Evolutionary conservation across 2,329 filamentous ascomycete species (phyloP).

Genomic region (Calonectria henricotiae): DNA sequence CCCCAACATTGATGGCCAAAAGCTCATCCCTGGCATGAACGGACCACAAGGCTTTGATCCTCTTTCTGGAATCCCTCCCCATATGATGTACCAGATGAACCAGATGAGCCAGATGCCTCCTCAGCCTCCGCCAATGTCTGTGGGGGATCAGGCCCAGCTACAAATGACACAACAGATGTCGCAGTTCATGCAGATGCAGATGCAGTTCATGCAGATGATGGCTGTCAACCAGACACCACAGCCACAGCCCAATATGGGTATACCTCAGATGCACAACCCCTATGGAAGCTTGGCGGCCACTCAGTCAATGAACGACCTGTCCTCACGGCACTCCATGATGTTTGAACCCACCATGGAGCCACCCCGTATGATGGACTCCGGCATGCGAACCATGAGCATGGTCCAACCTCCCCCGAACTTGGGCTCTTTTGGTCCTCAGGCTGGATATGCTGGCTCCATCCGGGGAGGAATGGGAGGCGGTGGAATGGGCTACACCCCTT

Average conservation of each 20-base stretch:
- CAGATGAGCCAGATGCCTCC: conserved; percentile 58
- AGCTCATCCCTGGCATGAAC: conserved; percentile 57
- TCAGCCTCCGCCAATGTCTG: conserved; percentile 64
- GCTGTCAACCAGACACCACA: conserved; percentile 55
- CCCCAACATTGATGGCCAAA: conserved; percentile 75
- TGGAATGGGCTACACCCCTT: conserved; percentile 81
- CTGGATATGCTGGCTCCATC: conserved; percentile 55
- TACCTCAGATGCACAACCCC: conserved; percentile 52
- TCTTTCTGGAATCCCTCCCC: conserved; percentile 65
- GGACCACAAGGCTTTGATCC: conserved; percentile 66
- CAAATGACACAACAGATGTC: conserved; percentile 89
- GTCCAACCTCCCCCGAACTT: conserved; percentile 76
- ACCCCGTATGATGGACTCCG: conserved; percentile 61
- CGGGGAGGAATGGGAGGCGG: conserved; percentile 54
- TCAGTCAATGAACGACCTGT: conserved; percentile 64
- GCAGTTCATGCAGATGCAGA: conserved; percentile 93
- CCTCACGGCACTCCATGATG: conserved; percentile 64
- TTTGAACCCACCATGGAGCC: conserved; percentile 66
- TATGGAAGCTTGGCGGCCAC: conserved; percentile 54
- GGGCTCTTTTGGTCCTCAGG: conserved; percentile 71
- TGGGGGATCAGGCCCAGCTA: conserved; percentile 82
- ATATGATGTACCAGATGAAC: conserved; percentile 61
- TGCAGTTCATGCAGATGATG: conserved; percentile 95
- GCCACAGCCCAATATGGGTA: conserved; percentile 48
- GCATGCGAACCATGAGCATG: conserved; percentile 86